A percentile compares a stretch with the other conserved stretches of the same genome.
Evolutionary conservation across 306 rosid species (phyloP).

Genomic region (Casuarina glauca): DNA sequence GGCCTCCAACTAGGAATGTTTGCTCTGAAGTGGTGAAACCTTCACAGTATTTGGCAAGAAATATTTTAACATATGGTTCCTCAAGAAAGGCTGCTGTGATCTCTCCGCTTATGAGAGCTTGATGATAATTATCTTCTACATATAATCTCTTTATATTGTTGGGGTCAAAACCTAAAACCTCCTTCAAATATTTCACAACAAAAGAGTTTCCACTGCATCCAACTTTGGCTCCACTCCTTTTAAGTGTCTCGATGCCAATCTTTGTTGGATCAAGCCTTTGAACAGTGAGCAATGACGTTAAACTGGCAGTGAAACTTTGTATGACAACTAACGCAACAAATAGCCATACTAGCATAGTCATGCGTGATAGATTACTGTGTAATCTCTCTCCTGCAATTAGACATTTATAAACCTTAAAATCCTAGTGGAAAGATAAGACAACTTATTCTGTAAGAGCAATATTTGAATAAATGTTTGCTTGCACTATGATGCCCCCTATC

Average conservation of each 20-base stretch:
- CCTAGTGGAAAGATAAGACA: no score
- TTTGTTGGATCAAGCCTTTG: not conserved
- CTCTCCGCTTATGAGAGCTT: conserved; percentile 13
- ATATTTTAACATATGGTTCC: conserved; percentile 18
- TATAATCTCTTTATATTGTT: conserved; percentile 19
- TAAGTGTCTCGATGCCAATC: conserved; percentile 9
- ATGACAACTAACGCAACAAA: no score
- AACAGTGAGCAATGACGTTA: not conserved
- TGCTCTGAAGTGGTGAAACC: conserved; percentile 9
- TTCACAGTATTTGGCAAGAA: conserved; percentile 22
- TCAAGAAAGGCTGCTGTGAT: conserved; percentile 20
- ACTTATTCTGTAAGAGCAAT: no score
- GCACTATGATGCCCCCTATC: no score
- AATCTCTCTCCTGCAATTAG: no score
- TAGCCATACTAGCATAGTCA: no score
- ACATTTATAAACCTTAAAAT: no score
- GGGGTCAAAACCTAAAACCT: conserved; percentile 1
- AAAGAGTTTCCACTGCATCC: conserved; percentile 21
- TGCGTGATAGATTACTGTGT: no score
- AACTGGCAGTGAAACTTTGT: no score
- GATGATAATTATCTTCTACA: conserved; percentile 3
- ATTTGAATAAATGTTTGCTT: no score
- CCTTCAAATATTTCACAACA: conserved; percentile 15
- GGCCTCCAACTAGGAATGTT: conserved; percentile 25
- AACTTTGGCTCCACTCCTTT: conserved; percentile 13